phyloP scores from a whole-genome alignment of 192 early-diverging fungal species.

The Coemansia sp. region DNA sequence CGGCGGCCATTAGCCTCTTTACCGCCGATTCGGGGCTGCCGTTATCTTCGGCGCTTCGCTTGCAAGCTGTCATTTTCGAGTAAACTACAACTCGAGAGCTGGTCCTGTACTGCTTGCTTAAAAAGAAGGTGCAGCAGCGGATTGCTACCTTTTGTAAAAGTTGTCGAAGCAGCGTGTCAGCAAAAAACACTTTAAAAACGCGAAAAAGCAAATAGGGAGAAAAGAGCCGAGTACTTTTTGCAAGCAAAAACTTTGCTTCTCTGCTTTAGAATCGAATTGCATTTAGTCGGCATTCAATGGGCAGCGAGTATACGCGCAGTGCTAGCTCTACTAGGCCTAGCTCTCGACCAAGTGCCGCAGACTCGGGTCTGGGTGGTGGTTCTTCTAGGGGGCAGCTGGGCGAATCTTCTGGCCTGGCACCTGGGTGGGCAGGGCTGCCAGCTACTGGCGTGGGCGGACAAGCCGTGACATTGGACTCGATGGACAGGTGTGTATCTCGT shows the following conservation, averaged over 20 bases:
- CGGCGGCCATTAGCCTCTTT: constrained; percentile 13
- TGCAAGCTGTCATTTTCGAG: constrained; percentile 18
- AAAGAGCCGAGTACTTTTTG: too few relatives aligned
- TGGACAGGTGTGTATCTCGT: constrained; percentile 33
- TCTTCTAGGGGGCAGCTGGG: background rate
- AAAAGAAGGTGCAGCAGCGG: background rate
- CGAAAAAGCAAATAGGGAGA: too few relatives aligned
- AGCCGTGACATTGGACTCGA: constrained; percentile 3
- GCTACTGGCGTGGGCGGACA: background rate
- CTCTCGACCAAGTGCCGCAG: background rate
- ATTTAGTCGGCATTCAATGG: background rate
- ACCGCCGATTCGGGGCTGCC: background rate
- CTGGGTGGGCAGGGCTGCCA: background rate
- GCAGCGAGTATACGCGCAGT: background rate
- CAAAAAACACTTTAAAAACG: background rate
- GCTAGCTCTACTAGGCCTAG: background rate
- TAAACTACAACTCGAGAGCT: constrained; percentile 8
- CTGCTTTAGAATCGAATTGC: background rate
- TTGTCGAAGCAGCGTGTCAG: background rate
- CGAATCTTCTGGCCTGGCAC: background rate
- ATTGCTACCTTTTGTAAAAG: background rate
- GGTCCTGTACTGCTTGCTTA: constrained; percentile 1
- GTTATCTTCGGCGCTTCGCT: constrained; percentile 19
- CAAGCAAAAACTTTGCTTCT: background rate
- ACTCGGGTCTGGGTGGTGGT: background rate